Base-by-base conservation (phyloP, 352 stramenopile species). In the Phytophthora rubi region DNA sequence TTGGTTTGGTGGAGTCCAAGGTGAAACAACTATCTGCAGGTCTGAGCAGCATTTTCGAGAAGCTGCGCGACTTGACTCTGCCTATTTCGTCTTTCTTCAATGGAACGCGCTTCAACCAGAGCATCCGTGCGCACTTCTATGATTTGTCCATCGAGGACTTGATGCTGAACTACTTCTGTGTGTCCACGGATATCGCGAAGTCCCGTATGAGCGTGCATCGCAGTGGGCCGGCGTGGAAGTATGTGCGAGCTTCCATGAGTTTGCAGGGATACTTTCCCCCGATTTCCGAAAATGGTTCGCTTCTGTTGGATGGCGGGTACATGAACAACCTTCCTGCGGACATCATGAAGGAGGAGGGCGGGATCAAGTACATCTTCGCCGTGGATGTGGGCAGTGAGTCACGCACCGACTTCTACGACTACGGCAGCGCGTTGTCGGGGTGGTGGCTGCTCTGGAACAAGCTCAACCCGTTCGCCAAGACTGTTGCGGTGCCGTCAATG, bases 321-420 rank as follows among this genome's bases (percentile, higher is more conserved):
- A 94, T 97, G 76, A 98, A 98, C 78, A 98, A 98, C 61, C 71
- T 98, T 10, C 93, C 94, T 3, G 93, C 88, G 1, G 92, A 98
- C 68, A 84, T 98, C 33, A 98, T 98, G 82, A 90, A 93, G 59
- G 86, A 95, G 42, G 85, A 97, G 68, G 83, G 88, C 4, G 90
- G 90, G 7, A 94, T 97, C 59, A 91, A 94, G 62, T 95, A 93
- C 56, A 91, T 98, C 47, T 80, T 98, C 28, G 93, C 91, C 4
- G 90, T 97, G 2, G 91, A 98, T 74, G 92, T 98, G 12, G 89
- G 88, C 28, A 94, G 89, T 39, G 89, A 96, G 35, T 80, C 83
- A 2, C 77, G 85, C 2, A 88, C 81, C 0, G 81, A 92, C 6
- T 94, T 93, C 32, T 94, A 88, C 65, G 79, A 79, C 42, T 98